phyloP scores from a whole-genome alignment of 306 rosid genomes.

The Trichosanthes truncata region DNA sequence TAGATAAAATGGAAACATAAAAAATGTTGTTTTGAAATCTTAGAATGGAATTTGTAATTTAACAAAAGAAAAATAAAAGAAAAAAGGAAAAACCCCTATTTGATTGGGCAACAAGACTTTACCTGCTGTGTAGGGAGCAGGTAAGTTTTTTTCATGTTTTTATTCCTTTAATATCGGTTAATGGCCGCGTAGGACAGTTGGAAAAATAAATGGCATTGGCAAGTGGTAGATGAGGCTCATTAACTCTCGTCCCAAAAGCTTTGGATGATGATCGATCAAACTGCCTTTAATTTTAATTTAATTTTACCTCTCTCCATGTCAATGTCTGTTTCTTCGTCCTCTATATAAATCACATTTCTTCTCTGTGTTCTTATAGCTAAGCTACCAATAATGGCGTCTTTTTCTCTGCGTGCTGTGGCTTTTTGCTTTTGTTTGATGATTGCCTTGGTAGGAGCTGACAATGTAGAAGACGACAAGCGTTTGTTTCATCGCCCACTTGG shows the following conservation, averaged over 20 bases:
- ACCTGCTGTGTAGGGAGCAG: no score
- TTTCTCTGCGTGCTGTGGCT: conserved; percentile 7
- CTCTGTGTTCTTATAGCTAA: no score
- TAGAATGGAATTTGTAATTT: no score
- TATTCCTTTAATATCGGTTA: not conserved
- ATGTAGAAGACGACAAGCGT: conserved; percentile 17
- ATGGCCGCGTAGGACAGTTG: conserved; percentile 25
- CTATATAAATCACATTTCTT: not conserved
- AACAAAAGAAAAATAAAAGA: no score
- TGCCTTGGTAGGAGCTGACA: conserved; percentile 22
- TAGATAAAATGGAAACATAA: no score
- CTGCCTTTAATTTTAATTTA: not conserved
- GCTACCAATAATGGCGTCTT: conserved; percentile 22
- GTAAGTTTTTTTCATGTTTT: no score
- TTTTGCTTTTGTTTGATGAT: conserved; percentile 17
- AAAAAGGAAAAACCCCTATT: no score
- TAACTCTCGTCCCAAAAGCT: conserved; percentile 20
- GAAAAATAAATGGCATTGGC: conserved; percentile 19
- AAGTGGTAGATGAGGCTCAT: conserved; percentile 31
- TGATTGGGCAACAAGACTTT: no score
- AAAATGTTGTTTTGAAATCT: no score
- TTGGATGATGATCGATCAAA: not conserved
- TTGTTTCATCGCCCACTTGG: conserved; percentile 15
- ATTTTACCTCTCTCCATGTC: not conserved
- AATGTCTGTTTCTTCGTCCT: not conserved